These are phyloP conservation scores for Gossypium trilobum DNA, from an alignment of 441 rosid genomes.

Conservation along the genomic window DNA sequence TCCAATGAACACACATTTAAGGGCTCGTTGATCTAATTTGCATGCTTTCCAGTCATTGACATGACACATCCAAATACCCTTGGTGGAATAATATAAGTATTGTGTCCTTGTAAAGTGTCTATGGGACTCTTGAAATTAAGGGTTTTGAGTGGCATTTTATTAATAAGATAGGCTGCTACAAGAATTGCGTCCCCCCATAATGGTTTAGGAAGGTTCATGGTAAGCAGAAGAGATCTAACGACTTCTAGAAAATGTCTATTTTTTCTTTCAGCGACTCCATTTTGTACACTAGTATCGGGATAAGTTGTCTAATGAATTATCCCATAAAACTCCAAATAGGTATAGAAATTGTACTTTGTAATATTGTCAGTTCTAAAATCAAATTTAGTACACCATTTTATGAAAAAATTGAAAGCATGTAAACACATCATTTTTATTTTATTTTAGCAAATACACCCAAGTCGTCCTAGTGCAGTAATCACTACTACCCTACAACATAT, in stretches of 20 bases:
- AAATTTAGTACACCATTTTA: neutral
- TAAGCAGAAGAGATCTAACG: neutral
- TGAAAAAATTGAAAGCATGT: neutral
- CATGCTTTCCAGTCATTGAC: neutral
- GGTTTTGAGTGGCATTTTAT: neutral
- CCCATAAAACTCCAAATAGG: neutral
- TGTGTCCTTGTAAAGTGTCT: neutral
- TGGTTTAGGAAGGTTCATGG: neutral
- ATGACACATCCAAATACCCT: neutral
- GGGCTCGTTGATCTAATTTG: neutral
- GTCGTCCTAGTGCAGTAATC: neutral
- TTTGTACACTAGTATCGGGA: neutral
- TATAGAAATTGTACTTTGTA: neutral
- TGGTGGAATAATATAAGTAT: neutral
- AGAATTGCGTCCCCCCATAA: neutral
- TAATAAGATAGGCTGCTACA: neutral
- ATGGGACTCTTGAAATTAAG: neutral
- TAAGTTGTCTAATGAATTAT: neutral
- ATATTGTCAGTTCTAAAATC: neutral
- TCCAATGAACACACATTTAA: neutral
- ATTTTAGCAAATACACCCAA: neutral
- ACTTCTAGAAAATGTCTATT: neutral
- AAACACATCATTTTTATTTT: neutral
- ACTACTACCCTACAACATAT: neutral
- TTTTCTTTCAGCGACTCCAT: neutral